Evolutionary conservation across 78 protist species (phyloP), one percentile per base, ranked within the genome.

Genomic region (Tieghemostelium lacteum): DNA sequence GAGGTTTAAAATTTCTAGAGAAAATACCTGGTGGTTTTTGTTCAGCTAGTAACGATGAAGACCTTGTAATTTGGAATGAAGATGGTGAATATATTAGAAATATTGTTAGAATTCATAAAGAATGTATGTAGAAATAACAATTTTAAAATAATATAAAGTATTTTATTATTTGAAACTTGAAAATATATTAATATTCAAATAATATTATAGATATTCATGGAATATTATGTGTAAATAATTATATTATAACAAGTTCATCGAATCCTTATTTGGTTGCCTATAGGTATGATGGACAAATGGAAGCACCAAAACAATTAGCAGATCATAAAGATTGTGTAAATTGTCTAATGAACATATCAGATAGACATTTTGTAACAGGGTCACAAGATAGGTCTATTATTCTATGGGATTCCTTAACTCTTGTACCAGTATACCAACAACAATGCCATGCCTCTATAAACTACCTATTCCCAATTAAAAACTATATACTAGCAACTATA

Each of bases 11-110:
- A 37, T 83, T 70, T 83, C 45, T 83, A 29, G 91, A 83, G 36
- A 83, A 83, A 31, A 83, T 83, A 54, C 91, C 91, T 55, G 40
- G 40, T 83, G 91, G 91, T 60, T 83, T 83, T 73, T 83, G 91
- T 58, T 83, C 91, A 20, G 71, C 75, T 19, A 69, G 78, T 33
- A 69, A 26, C 28, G 91, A 70, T 24, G 91, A 60, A 29, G 72
- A 60, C 31, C 24, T 83, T 57, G 29, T 70, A 5, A 34, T 83
- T 3, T 83, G 91, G 91, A 45, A 12, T 37, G 91, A 83, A 3
- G 34, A 52, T 3, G 91, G 91, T 33, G 91, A 83, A 12, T 69
- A 50, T 5, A 60, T 12, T 24, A 73, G 54, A 29, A 26, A 24
- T 57, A 73, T 73, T 42, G 67, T 26, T 17, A 73, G 83, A 73